Percentiles rank a stretch among this genome's conserved stretches.
These are phyloP conservation scores for Cryptococcus sp. DNA, from an alignment of 1,284 basidiomycete species.

Conservation along the genomic window DNA sequence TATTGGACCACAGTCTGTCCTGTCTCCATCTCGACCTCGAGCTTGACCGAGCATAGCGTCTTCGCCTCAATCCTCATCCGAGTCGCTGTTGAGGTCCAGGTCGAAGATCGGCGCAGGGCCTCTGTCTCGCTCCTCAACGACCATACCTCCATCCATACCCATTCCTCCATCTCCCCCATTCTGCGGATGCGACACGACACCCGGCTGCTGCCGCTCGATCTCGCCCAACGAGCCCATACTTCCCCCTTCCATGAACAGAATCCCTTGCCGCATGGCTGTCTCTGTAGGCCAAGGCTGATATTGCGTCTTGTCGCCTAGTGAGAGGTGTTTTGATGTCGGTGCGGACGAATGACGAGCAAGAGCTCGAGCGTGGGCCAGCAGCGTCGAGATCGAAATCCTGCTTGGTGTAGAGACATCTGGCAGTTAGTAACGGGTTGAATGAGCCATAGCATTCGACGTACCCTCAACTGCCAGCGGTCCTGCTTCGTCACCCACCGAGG, in stretches of 20 bases:
- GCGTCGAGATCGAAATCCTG: slow-evolving; percentile 16
- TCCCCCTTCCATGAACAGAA: slow-evolving; percentile 39
- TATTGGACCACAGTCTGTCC: not conserved
- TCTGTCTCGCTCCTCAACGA: not conserved
- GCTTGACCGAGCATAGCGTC: too few species aligned
- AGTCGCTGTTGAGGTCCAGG: slow-evolving; percentile 10
- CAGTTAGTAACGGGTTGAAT: too few species aligned
- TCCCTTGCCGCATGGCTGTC: slow-evolving; percentile 35
- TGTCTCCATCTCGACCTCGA: too few species aligned
- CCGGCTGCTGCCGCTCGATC: slow-evolving; percentile 25
- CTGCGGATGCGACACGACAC: not conserved
- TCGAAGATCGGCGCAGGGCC: not conserved
- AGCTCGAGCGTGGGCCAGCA: slow-evolving; percentile 34
- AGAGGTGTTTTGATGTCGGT: slow-evolving; percentile 26
- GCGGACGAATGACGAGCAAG: slow-evolving; percentile 34
- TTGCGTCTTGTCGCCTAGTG: slow-evolving; percentile 23
- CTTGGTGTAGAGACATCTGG: too few species aligned
- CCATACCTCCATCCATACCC: not conserved
- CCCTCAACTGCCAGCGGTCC: too few species aligned
- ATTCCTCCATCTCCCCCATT: not conserved
- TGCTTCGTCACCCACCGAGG: slow-evolving; percentile 6
- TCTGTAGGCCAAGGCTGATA: slow-evolving; percentile 40
- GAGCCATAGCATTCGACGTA: too few species aligned
- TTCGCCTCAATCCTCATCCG: slow-evolving; percentile 14
- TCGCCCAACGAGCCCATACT: slow-evolving; percentile 39